Percentiles rank a stretch among this genome's conserved stretches.
Evolutionary conservation across 306 rosid genomes (phyloP).

Genomic region (Cucumis hystrix): DNA sequence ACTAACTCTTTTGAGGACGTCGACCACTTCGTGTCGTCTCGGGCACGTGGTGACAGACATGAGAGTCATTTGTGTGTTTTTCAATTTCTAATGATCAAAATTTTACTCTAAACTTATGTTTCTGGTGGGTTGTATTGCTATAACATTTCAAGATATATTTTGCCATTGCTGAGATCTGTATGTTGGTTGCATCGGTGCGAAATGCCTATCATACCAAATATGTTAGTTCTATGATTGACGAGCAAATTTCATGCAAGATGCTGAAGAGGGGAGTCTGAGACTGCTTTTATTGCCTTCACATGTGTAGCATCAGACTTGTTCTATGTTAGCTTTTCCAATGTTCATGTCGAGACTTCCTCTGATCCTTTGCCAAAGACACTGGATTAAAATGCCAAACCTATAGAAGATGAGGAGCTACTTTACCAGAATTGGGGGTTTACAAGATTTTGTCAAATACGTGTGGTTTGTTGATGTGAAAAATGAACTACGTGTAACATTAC

Average conservation of each 20-base stretch:
- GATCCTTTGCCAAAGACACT: conserved; percentile 36
- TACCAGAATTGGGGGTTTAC: background rate
- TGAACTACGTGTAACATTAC: background rate
- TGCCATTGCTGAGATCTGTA: conserved; percentile 39
- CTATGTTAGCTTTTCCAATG: conserved; percentile 61
- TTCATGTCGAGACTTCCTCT: conserved; percentile 32
- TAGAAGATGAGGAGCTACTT: conserved; percentile 10
- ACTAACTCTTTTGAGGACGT: no score
- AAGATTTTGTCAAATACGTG: background rate
- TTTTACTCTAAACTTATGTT: background rate
- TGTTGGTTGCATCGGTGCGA: conserved; percentile 56
- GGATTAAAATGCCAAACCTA: conserved; percentile 64
- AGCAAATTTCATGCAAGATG: conserved; percentile 25
- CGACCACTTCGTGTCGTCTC: no score
- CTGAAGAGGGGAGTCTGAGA: conserved; percentile 72
- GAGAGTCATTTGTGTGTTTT: background rate
- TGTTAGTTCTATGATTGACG: background rate
- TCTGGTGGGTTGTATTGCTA: background rate
- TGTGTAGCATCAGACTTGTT: conserved; percentile 60
- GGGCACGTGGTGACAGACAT: no score
- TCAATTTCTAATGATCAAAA: background rate
- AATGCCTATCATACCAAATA: conserved; percentile 63
- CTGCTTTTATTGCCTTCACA: conserved; percentile 66
- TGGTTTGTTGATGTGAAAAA: background rate
- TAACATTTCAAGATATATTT: conserved; percentile 51